phyloP scores from a whole-genome alignment of 2,329 filamentous ascomycete genomes.

The Phyllosticta citriasiana region DNA sequence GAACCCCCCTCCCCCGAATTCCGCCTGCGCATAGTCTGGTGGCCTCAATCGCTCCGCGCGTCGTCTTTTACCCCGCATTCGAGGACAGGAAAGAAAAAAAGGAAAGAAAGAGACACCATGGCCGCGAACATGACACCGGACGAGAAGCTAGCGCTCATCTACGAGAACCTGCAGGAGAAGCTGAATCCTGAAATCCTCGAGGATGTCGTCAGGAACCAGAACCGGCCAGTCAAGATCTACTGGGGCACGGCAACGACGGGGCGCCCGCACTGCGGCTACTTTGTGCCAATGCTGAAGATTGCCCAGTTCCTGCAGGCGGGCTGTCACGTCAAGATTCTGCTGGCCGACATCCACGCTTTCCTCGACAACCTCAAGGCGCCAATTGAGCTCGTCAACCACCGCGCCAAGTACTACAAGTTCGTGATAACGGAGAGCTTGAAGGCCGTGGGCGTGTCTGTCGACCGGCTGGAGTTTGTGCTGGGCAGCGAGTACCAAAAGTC shows the following conservation, averaged over 20 bases:
- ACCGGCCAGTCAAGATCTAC: slow-evolving; percentile 67
- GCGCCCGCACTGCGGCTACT: slow-evolving; percentile 82
- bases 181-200: slow-evolving; percentile 79
- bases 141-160: slow-evolving; percentile 66
- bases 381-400: slow-evolving; percentile 72
- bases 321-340: slow-evolving; percentile 70
- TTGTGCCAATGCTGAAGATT: slow-evolving; percentile 80
- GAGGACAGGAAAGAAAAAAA: background rate
- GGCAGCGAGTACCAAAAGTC: slow-evolving; percentile 72
- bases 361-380: slow-evolving; percentile 80
- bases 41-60: background rate
- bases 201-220: slow-evolving; percentile 56
- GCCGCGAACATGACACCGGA: slow-evolving; percentile 18
- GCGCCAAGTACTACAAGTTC: slow-evolving; percentile 74
- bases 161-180: slow-evolving; percentile 69
- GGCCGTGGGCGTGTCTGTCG: slow-evolving; percentile 67
- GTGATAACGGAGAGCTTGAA: slow-evolving; percentile 65
- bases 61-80: background rate
- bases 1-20: background rate
- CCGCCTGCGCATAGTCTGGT: background rate
- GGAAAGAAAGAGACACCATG: background rate
- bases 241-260: slow-evolving; percentile 84
- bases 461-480: slow-evolving; percentile 71
- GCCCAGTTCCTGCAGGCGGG: slow-evolving; percentile 78
- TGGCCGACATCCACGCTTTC: slow-evolving; percentile 58